Base-by-base conservation (phyloP, 352 stramenopile genomes). In the Phytophthora pini region DNA sequence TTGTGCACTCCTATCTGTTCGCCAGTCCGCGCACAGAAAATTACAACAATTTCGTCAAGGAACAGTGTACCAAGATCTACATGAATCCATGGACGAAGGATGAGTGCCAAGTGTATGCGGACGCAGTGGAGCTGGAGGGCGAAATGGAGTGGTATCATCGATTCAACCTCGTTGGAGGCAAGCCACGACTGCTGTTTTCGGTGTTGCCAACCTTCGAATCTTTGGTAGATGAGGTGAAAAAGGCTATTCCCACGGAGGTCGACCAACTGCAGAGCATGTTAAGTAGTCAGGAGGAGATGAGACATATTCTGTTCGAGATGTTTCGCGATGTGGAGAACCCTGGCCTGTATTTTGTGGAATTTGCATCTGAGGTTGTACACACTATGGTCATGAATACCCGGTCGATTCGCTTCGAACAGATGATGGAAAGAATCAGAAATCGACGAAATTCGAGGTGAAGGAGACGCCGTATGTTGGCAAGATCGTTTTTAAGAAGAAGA, bases 81-180 rank as follows among this genome's bases (percentile, higher is more conserved):
- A 72, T 76, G 68, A 66, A 72, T 70, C 62, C 62, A 60, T 72
- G 68, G 68, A 70, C 46, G 13, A 76, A 53, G 65, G 36, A 0
- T 12, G 68, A 72, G 52, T 72, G 68, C n/a, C 50, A 61, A 29
- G 20, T 5, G 4, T 63, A 72, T 27, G 68, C 56, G 39, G 40
- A 75, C 10, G 7, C 34, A 17, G 53, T 68, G 50, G 27, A 31
- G 2, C 45, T 50, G 40, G 31, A 64, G n/a, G 56, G 65, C 20
- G 34, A 61, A 63, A 51, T 71, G 12, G 45, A 72, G 39, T 75
- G 50, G 44, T 40, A 54, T 15, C 55, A 32, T 24, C 71, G 40
- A 36, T 72, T 72, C 31, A 58, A 65, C 40, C 38, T 75, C 31
- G 61, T 72, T 51, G 67, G 61, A 2, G 61, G 67, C n/a, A 64